Evolutionary conservation across 2,329 filamentous ascomycete genomes (phyloP), one percentile per base, ranked within the genome.

Genomic region (Beauveria pseudobassiana): DNA sequence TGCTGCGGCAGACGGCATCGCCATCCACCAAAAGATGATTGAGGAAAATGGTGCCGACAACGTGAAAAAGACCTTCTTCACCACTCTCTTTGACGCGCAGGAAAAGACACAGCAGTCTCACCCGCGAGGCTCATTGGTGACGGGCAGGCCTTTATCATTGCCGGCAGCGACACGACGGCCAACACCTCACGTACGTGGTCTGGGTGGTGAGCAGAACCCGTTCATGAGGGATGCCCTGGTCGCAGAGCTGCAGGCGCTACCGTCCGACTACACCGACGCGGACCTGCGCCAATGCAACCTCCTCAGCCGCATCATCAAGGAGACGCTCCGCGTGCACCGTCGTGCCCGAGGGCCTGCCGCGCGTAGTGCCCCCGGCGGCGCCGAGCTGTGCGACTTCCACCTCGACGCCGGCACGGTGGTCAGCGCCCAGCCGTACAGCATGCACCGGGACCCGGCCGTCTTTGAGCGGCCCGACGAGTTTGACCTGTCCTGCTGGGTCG

Each of bases 121-220:
- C 65, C 63, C 7, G 18, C 64, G 1, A 76, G 80, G 30, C 71
- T 80, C 1, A 59, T 66, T 3, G 64, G 66, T 16, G 75, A 80
- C 49, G 79, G 79, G 0, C 70, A 72, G 5, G 66, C 64, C 0
- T 80, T 78, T 63, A 82, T 83, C 56, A 60, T 79, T 5, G 82
- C 80, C 1, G 81, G 81, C 1, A 80, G 74, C 46, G 80, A 83
- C 61, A 84, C 81, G 0, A 82, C 81, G 0, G 76, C 80, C 1
- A 73, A 75, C 14, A 78, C 78, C 63, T 83, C 52, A 83, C 80
- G 0, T 83, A 81, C 59, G 67, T 80, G 0, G 65, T 77, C 8
- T 82, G 76, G 75, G 64, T 68, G 5, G 66, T 78, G 7, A 74
- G 72, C 60, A 63, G 20, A 61, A 70, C 22, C 70, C 72, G 0